Base-by-base conservation (phyloP, 2,329 filamentous ascomycete species). In the Colletotrichum sp. region DNA sequence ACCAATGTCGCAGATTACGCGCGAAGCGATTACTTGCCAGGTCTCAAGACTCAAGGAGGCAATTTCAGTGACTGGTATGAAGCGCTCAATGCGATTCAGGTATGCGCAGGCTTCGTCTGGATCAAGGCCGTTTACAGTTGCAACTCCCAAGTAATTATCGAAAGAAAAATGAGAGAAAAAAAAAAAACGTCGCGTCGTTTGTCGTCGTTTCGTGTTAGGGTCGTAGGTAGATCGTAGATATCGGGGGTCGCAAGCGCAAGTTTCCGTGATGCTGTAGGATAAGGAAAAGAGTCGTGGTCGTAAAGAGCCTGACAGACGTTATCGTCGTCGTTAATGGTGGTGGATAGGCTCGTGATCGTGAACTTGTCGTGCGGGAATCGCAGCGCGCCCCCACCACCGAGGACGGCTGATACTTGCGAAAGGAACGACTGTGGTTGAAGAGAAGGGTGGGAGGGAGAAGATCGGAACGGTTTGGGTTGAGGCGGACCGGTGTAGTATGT, bases 401-500 rank as follows among this genome's bases (percentile, higher is more conserved):
- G 65, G 65, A 76, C 74, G 74, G 71, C 62, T 74, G 66, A 74
- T 76, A 58, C 32, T 72, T 70, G 73, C 73, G 75, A 75, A 77
- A 77, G 43, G 75, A 77, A 76, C 69, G 75, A 73, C 75, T 73
- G 73, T 68, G 73, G 69, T 52, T 77, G 64, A 62, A 75, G 34
- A 69, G 43, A 32, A 74, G 67, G 68, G 69, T 72, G 68, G 73
- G 72, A 71, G 73, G 55, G 63, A 61, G 69, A 70, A 76, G 73
- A 73, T 62, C 69, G 69, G 59, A 32, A 52, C 71, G 61, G 73
- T n/a, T 43, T 76, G 68, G 69, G 69, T 69, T 64, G 73, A 76
- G 75, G 75, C 75, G 75, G 75, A 55, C 69, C 75, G 73, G 75
- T 76, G 73, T 75, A 52, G 73, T 77, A 77, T 75, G 75, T 75